phyloP scores from a whole-genome alignment of 2,329 filamentous ascomycete genomes.

The Capronia epimyces region DNA sequence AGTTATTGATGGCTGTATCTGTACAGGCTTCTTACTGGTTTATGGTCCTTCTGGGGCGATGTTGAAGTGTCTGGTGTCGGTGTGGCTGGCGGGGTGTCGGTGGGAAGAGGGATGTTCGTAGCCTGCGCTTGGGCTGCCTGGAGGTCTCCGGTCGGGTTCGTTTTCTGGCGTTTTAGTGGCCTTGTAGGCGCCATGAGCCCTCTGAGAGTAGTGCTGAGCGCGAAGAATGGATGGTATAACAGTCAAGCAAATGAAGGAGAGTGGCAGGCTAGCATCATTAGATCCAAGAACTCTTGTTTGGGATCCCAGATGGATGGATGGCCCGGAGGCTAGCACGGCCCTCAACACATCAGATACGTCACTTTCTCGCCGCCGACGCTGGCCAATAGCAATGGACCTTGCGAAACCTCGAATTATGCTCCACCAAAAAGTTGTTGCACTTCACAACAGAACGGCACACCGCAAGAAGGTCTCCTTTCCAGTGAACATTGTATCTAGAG shows the following conservation, averaged over 20 bases:
- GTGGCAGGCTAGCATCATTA: no score
- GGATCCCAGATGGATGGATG: no score
- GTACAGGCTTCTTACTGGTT: conserved; percentile 15
- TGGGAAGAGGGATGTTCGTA: conserved; percentile 16
- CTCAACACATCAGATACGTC: no score
- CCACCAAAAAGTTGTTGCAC: neutral
- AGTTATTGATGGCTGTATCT: neutral
- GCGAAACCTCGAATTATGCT: no score
- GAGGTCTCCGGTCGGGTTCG: conserved; percentile 19
- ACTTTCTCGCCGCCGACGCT: neutral
- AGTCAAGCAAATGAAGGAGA: no score
- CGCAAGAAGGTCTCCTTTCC: no score
- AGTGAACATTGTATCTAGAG: no score
- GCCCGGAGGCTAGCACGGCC: no score
- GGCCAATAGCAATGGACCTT: no score
- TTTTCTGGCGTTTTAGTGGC: conserved; percentile 28
- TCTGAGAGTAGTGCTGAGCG: neutral
- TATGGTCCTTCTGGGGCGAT: conserved; percentile 4
- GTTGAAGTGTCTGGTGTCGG: neutral
- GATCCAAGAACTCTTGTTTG: no score
- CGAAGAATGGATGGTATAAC: neutral
- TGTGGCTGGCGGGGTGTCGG: conserved; percentile 13
- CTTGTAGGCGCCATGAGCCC: conserved; percentile 25
- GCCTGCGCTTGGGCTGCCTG: conserved; percentile 14
- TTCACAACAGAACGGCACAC: no score